Conservation (phyloP, 495 filamentous ascomycete species). For the Arthonia radiata region DNA sequence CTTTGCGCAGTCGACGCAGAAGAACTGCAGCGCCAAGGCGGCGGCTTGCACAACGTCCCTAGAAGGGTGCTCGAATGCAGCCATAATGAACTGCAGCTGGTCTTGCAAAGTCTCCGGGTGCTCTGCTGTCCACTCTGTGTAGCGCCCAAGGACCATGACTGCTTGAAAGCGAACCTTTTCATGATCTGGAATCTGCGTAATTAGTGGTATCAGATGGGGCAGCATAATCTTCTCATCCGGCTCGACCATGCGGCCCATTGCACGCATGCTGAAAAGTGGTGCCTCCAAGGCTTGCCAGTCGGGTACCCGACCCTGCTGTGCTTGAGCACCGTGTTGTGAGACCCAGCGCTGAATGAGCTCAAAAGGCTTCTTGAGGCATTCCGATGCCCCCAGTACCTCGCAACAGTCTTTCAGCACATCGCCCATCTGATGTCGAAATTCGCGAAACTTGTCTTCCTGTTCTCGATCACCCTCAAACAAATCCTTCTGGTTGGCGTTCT, state of each 20-base stretch:
- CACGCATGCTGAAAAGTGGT: slow-evolving; percentile 79
- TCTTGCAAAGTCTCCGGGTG: slow-evolving; percentile 78
- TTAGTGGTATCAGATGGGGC: slow-evolving; percentile 67
- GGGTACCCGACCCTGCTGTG: slow-evolving; percentile 48
- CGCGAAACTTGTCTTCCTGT: slow-evolving; percentile 87
- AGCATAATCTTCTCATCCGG: slow-evolving; percentile 65
- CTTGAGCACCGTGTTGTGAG: slow-evolving; percentile 48
- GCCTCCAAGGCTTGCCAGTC: slow-evolving; percentile 94
- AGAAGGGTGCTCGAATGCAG: slow-evolving; percentile 61
- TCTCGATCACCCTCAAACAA: slow-evolving; percentile 90
- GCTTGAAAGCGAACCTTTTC: slow-evolving; percentile 92
- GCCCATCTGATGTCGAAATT: slow-evolving; percentile 90
- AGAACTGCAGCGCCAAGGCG: slow-evolving; percentile 86
- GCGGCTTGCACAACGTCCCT: slow-evolving; percentile 76
- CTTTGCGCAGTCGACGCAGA: slow-evolving; percentile 79
- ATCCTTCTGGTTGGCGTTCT: slow-evolving; percentile 47
- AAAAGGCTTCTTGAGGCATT: slow-evolving; percentile 73
- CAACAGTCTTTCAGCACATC: slow-evolving; percentile 96
- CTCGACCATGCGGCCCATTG: slow-evolving; percentile 94
- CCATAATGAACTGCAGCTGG: slow-evolving; percentile 84
- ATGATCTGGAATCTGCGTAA: slow-evolving; percentile 84
- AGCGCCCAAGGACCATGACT: slow-evolving; percentile 86
- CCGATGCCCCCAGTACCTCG: slow-evolving; percentile 75
- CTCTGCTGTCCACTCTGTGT: slow-evolving; percentile 91
- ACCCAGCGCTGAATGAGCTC: slow-evolving; percentile 70